Base-by-base conservation (phyloP, 2,329 filamentous ascomycete species). In the Aphanocladium album region DNA sequence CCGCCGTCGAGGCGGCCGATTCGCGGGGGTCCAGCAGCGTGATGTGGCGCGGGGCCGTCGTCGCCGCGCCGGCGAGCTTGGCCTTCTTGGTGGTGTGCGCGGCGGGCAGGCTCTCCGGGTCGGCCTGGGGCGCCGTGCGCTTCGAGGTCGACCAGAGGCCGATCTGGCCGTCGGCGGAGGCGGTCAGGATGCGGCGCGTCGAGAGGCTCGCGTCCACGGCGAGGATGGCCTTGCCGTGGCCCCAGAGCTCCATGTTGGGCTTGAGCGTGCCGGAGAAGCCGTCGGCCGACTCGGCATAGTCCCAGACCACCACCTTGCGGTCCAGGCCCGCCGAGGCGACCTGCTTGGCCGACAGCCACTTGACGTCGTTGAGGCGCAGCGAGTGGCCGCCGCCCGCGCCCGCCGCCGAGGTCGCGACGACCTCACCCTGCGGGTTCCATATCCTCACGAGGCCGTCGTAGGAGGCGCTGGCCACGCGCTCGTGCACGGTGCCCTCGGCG, bases 1-100 rank as follows among this genome's bases (percentile, higher is more conserved):
- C 90, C 12, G 89, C 86, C 25, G 93, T 89, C 19, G 57, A 21
- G 1, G 87, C 83, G 1, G 86, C 83, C 3, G 91, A 89, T 33
- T 85, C 88, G 57, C 95, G 86, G 3, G 93, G 93, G 73, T 99
- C 95, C 66, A 98, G 85, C n/a, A 99, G 83, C 0, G 91, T 93
- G 71, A 99, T 90, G 76, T 96, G 91, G 60, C 92, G 83, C 89
- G 2, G 89, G n/a, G 86, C 81, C 1, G 78, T 73, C 58, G 78
- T 73, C 49, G 70, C 69, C 6, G 73, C 67, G 27, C 67, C 70
- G 35, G 82, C 69, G 47, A 84, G 73, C 75, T 93, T 96, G 64
- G 91, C 87, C 62, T 90, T 86, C 79, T 98, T 97, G 64, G 86
- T 82, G 43, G 80, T 80, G 65, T 86, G 83, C 33, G 84, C 84